Percentiles rank a stretch among this genome's conserved stretches.
Evolutionary conservation across 2,329 filamentous ascomycete genomes (phyloP).

Genomic region (Arthrinium phaeospermum): DNA sequence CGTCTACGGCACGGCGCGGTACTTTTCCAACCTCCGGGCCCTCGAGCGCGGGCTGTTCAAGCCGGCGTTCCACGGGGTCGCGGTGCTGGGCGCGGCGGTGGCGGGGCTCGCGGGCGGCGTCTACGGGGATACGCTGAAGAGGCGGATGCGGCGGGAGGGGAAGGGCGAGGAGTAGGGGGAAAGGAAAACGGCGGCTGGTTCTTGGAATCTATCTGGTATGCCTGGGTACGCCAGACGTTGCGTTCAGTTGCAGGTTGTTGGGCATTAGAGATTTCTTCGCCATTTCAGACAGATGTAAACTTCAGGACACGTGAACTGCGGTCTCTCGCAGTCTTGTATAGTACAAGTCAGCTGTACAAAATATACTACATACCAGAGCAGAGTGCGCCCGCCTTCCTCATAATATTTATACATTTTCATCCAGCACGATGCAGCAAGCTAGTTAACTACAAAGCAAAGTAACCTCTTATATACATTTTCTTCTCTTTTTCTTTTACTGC

Average conservation of each 20-base stretch:
- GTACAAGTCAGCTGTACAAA: conserved; percentile 2
- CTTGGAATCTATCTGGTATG: too few relatives aligned
- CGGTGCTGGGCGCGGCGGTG: conserved; percentile 36
- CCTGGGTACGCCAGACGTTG: too few relatives aligned
- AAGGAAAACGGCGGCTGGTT: neutral
- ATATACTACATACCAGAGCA: conserved; percentile 13
- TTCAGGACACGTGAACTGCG: neutral
- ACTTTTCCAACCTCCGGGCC: conserved; percentile 49
- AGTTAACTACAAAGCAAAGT: too few relatives aligned
- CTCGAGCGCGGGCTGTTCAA: conserved; percentile 50
- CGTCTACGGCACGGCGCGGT: conserved; percentile 52
- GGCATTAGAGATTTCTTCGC: too few relatives aligned
- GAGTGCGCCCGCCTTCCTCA: neutral
- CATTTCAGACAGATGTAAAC: neutral
- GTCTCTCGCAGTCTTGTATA: neutral
- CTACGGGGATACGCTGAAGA: conserved; percentile 33
- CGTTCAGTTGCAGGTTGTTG: too few relatives aligned
- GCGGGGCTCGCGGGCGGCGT: conserved; percentile 39
- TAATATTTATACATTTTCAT: conserved; percentile 4
- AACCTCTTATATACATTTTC: neutral
- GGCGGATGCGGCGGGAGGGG: conserved; percentile 28
- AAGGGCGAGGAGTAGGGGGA: conserved; percentile 22
- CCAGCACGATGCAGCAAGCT: neutral
- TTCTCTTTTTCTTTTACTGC: neutral
- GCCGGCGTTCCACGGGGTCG: conserved; percentile 39